A percentile compares a stretch with the other conserved stretches of the same genome.
phyloP scores from a whole-genome alignment of 179 eudicot species.

The Drosera spatulata region DNA sequence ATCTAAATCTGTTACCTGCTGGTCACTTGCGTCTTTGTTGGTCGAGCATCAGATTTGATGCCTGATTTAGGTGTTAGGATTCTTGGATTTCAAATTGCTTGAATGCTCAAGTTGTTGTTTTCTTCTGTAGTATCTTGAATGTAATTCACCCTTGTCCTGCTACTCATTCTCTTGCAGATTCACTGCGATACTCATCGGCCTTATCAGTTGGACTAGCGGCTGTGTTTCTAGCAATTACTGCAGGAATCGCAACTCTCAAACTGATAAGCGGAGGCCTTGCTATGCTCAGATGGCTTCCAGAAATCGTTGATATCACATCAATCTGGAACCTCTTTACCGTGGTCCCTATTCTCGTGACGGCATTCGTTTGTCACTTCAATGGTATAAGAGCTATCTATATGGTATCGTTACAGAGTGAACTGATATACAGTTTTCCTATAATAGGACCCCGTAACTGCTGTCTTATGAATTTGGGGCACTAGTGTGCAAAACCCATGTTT shows the following conservation, averaged over 20 bases:
- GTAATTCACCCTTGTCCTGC: too few species aligned
- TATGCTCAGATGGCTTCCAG: slow-evolving; percentile 57
- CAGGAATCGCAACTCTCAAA: slow-evolving; percentile 52
- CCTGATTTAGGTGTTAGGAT: too few species aligned
- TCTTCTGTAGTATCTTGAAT: too few species aligned
- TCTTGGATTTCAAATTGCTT: too few species aligned
- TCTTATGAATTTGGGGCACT: too few species aligned
- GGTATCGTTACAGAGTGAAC: not conserved
- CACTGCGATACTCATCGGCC: slow-evolving; percentile 57
- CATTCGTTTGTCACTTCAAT: slow-evolving; percentile 64
- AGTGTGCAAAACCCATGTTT: too few species aligned
- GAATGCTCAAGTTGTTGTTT: too few species aligned
- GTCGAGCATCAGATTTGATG: too few species aligned
- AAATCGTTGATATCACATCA: slow-evolving; percentile 27
- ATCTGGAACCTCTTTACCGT: slow-evolving; percentile 49
- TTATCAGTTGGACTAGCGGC: slow-evolving; percentile 59
- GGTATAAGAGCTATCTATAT: slow-evolving; percentile 19
- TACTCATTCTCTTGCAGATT: slow-evolving; percentile 34
- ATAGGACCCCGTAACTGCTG: too few species aligned
- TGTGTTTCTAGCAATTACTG: slow-evolving; percentile 46
- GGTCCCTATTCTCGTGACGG: slow-evolving; percentile 67
- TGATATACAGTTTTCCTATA: not conserved
- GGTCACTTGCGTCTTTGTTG: too few species aligned
- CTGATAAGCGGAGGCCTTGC: slow-evolving; percentile 39
- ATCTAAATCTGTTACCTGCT: too few species aligned